Conservation (phyloP, 2,329 filamentous ascomycete species). For the Davidsoniella virescens region DNA sequence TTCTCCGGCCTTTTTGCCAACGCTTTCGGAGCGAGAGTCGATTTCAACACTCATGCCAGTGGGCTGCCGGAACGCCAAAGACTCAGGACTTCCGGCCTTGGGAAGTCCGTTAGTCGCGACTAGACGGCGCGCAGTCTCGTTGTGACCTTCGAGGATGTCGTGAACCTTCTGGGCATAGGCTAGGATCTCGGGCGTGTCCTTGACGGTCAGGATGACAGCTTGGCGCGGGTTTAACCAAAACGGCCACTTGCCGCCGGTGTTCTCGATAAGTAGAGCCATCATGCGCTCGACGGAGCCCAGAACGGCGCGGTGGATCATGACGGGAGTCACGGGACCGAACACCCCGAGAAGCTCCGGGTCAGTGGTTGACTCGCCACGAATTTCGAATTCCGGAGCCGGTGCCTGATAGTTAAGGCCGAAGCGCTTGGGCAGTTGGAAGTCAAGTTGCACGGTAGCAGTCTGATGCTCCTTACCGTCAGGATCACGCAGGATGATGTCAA, state of each 20-base stretch:
- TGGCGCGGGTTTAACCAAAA: constrained; percentile 81
- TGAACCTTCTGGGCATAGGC: constrained; percentile 31
- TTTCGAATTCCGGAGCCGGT: constrained; percentile 34
- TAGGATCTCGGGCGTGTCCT: constrained; percentile 39
- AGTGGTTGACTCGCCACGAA: constrained; percentile 32
- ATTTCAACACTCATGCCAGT: constrained; percentile 52
- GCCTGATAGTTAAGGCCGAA: constrained; percentile 63
- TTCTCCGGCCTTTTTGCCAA: constrained; percentile 54
- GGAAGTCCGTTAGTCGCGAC: too few relatives aligned
- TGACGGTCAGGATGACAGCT: constrained; percentile 57
- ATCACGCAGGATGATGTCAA: constrained; percentile 69
- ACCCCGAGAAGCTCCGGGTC: constrained; percentile 31
- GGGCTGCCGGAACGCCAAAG: constrained; percentile 28
- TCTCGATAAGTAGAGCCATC: constrained; percentile 72
- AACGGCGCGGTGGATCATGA: constrained; percentile 73
- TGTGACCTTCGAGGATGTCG: constrained; percentile 29
- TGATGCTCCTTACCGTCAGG: constrained; percentile 75
- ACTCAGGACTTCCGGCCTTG: background rate
- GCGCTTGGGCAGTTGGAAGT: constrained; percentile 74
- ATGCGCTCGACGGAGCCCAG: constrained; percentile 72
- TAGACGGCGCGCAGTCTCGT: constrained; percentile 13
- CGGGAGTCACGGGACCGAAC: constrained; percentile 48
- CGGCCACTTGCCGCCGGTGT: constrained; percentile 64
- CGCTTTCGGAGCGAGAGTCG: constrained; percentile 43
- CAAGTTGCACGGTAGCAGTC: constrained; percentile 75